These are phyloP conservation scores for Emergomyces pasteurianus DNA, from an alignment of 2,329 filamentous ascomycete genomes.

Conservation along the genomic window DNA sequence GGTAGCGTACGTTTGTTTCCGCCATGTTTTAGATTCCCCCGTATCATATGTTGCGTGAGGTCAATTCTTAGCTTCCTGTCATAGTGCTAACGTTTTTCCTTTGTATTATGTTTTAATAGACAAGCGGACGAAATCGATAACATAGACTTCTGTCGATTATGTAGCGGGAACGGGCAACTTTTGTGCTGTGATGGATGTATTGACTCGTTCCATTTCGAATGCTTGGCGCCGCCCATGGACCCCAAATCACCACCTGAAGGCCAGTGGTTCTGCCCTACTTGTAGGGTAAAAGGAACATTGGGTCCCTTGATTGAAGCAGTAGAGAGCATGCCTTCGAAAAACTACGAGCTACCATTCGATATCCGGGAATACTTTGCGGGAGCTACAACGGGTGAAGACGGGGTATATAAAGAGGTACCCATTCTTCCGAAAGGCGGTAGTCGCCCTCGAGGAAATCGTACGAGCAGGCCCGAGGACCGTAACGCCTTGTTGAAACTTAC, in stretches of 20 bases:
- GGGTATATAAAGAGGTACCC: slow-evolving; percentile 63
- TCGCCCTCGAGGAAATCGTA: slow-evolving; percentile 6
- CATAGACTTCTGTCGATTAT: slow-evolving; percentile 81
- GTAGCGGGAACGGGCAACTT: slow-evolving; percentile 69
- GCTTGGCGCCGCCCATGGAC: slow-evolving; percentile 68
- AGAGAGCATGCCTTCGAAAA: slow-evolving; percentile 56
- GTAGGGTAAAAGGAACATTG: slow-evolving; percentile 45
- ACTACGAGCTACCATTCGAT: slow-evolving; percentile 58
- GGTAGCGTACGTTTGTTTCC: not conserved
- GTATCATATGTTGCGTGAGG: not conserved
- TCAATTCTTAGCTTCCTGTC: not conserved
- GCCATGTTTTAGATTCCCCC: not conserved
- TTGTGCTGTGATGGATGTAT: slow-evolving; percentile 90
- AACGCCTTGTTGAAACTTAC: slow-evolving; percentile 41
- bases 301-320: slow-evolving; percentile 52
- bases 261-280: slow-evolving; percentile 68
- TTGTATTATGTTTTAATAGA: not conserved
- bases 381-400: slow-evolving; percentile 62
- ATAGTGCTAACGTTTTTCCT: not conserved
- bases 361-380: slow-evolving; percentile 69
- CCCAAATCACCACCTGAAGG: slow-evolving; percentile 54
- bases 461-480: slow-evolving; percentile 10
- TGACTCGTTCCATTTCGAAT: slow-evolving; percentile 80
- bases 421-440: slow-evolving; percentile 13
- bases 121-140: slow-evolving; percentile 45